Evolutionary conservation across 2,329 filamentous ascomycete species (phyloP).

Genomic region (Lecanosticta acicola): DNA sequence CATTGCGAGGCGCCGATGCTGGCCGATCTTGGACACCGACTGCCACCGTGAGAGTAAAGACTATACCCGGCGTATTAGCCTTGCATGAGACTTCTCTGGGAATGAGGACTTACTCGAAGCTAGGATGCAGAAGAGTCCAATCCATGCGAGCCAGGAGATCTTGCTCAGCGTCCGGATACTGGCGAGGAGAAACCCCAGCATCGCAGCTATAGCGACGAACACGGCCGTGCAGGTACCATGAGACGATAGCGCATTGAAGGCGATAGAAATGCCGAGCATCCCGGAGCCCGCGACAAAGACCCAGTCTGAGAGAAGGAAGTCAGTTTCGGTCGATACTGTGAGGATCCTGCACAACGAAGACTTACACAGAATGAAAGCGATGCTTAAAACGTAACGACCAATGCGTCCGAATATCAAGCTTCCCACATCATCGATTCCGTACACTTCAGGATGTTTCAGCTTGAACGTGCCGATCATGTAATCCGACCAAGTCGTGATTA

Average conservation of each 20-base stretch:
- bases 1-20: constrained; percentile 28
- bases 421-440: constrained; percentile 53
- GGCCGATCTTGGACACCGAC: constrained; percentile 33
- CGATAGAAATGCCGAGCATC: constrained; percentile 24
- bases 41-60: constrained; percentile 31
- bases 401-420: constrained; percentile 47
- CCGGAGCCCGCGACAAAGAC: constrained; percentile 32
- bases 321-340: constrained; percentile 1
- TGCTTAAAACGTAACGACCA: constrained; percentile 46
- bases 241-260: constrained; percentile 22
- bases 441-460: constrained; percentile 48
- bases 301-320: too few species aligned
- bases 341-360: neutral
- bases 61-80: too few species aligned
- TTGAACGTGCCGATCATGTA: constrained; percentile 49
- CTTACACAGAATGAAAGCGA: constrained; percentile 35
- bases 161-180: constrained; percentile 35
- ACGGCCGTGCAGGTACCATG: constrained; percentile 35
- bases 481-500: constrained; percentile 44
- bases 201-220: constrained; percentile 38
- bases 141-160: constrained; percentile 33
- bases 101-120: constrained; percentile 12
- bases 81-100: too few species aligned
- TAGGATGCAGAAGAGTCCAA: constrained; percentile 25
- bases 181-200: constrained; percentile 34